phyloP scores from a whole-genome alignment of 129 eudicot species.

The Smallanthus sonchifolius region DNA sequence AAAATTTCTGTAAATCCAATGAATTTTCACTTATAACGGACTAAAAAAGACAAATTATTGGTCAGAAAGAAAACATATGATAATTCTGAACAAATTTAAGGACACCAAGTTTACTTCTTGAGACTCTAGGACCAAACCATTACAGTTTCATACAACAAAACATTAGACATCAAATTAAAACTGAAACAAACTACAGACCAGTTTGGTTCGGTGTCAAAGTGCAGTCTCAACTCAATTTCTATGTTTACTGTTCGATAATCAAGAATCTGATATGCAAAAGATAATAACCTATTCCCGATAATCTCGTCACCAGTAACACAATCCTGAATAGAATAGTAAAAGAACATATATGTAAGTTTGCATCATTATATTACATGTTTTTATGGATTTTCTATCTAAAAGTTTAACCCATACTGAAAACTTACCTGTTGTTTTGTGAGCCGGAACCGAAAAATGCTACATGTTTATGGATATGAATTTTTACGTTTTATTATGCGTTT shows the following conservation, averaged over 20 bases:
- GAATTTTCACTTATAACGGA: too few species aligned
- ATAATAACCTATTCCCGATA: neutral
- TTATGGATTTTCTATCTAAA: neutral
- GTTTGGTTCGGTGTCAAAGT: neutral
- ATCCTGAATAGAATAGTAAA: constrained; percentile 11
- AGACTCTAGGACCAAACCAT: neutral
- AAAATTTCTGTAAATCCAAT: too few species aligned
- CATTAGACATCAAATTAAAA: neutral
- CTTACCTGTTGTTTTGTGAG: constrained; percentile 6
- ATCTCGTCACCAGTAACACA: neutral
- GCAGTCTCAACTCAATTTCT: constrained; percentile 8
- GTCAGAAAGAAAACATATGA: too few species aligned
- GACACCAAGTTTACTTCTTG: neutral
- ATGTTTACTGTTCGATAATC: neutral
- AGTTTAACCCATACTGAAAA: neutral
- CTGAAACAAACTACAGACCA: constrained; percentile 11
- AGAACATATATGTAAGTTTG: neutral
- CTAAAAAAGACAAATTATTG: too few species aligned
- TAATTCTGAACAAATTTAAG: too few species aligned
- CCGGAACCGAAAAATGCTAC: constrained; percentile 2
- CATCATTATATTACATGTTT: constrained; percentile 7
- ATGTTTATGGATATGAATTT: constrained; percentile 3
- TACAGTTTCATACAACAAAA: neutral
- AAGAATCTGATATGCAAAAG: constrained; percentile 1
- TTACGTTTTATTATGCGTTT: constrained; percentile 41